Evolutionary conservation across 352 stramenopile genomes (phyloP), one percentile per base, ranked within the genome.

Genomic region (Phytopythium oedochilum): DNA sequence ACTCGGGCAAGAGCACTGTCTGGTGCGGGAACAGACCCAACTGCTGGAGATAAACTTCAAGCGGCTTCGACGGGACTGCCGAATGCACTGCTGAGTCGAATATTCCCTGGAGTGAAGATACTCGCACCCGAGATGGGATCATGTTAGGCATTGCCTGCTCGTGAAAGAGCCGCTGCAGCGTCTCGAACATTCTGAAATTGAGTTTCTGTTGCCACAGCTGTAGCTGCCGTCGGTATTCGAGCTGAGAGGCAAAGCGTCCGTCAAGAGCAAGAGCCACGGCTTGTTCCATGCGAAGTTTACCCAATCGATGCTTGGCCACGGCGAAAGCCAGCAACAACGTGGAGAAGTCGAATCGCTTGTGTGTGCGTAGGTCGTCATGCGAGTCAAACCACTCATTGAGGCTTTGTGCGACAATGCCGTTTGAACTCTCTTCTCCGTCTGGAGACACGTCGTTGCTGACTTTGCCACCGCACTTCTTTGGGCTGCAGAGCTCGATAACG

Each of bases 181-280:
- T 82, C 56, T 86, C 69, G 47, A 88, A 88, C 7, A 71, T 51
- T 1, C 76, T 66, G 36, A 75, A 76, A 0, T 77, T 75, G 12
- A 89, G 59, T 29, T 87, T 88, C 3, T 86, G 70, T 29, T 88
- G 79, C 76, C 79, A 89, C 14, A 88, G 22, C 29, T 89, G 74
- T 1, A 88, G 56, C 23, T 89, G 79, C 10, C 73, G 68, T 26
- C 77, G 75, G 51, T 64, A 72, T 35, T 89, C 79, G 10, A 86
- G 72, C 14, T 76, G 70, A 0, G 70, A 83, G 6, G 79, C 76
- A 38, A 88, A 87, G 6, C 77, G 57, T 0, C 70, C 75, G 35
- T 86, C 69, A n/a, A 88, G 56, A 0, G 64, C 67, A 0, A 61
- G 69, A 1, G 75, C 73, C 0, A 84, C 71, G 38, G 62, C 78